These are phyloP conservation scores for Neurospora sublineolata DNA, from an alignment of 495 filamentous ascomycete genomes.

Conservation along the genomic window DNA sequence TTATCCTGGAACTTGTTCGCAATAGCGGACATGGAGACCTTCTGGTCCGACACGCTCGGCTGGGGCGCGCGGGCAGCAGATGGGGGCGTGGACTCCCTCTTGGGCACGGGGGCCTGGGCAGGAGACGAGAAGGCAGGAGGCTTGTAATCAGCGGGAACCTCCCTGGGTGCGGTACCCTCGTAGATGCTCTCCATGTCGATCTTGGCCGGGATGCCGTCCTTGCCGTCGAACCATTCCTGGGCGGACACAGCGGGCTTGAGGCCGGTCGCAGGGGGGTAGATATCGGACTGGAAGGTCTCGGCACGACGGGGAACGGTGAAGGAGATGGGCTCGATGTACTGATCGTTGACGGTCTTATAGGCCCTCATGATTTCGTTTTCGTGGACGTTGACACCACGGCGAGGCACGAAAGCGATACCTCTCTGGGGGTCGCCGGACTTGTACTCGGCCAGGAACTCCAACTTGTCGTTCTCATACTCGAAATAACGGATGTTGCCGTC, in stretches of 20 bases:
- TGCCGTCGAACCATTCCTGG: constrained; percentile 75
- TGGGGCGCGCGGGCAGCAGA: constrained; percentile 36
- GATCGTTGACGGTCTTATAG: constrained; percentile 92
- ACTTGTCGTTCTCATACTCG: constrained; percentile 94
- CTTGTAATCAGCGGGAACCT: constrained; percentile 61
- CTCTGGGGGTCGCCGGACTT: constrained; percentile 91
- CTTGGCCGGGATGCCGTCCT: constrained; percentile 73
- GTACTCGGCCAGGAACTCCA: constrained; percentile 91
- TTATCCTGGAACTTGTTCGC: constrained; percentile 77
- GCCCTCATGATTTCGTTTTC: constrained; percentile 94
- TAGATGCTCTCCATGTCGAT: constrained; percentile 88
- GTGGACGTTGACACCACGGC: constrained; percentile 88
- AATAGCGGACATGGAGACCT: constrained; percentile 69
- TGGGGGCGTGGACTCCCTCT: constrained; percentile 43
- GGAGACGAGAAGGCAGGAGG: constrained; percentile 34
- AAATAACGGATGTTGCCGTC: constrained; percentile 98
- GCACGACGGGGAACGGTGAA: constrained; percentile 92
- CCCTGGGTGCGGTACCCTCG: constrained; percentile 65
- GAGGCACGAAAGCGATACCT: constrained; percentile 88
- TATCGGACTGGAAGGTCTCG: constrained; percentile 96
- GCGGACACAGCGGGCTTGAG: constrained; percentile 66
- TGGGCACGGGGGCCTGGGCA: constrained; percentile 38
- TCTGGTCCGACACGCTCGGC: constrained; percentile 68
- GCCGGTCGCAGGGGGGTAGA: constrained; percentile 77
- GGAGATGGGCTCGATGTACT: constrained; percentile 89